Evolutionary conservation across 2,329 filamentous ascomycete species (phyloP).

Genomic region (Lasiodiplodia sp.): DNA sequence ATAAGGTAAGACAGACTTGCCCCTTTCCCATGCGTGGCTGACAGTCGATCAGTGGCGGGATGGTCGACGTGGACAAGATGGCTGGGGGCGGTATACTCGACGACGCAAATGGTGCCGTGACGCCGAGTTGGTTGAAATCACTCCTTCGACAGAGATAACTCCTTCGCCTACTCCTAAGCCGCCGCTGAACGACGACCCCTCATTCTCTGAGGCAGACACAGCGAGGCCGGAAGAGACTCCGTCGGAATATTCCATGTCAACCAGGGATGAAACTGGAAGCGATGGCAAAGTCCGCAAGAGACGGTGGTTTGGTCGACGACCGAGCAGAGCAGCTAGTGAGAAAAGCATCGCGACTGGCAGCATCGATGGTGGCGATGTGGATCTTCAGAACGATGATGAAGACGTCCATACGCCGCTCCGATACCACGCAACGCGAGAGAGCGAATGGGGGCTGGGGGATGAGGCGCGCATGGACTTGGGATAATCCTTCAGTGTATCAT

Average conservation of each 20-base stretch:
- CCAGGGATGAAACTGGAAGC: constrained; percentile 41
- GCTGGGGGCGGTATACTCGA: constrained; percentile 93
- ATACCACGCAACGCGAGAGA: constrained; percentile 57
- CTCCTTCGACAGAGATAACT: constrained; percentile 54
- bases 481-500: constrained; percentile 47
- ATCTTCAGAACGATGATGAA: constrained; percentile 50
- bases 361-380: constrained; percentile 40
- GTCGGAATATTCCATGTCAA: constrained; percentile 39
- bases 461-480: constrained; percentile 85
- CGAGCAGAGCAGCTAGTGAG: constrained; percentile 38
- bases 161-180: constrained; percentile 49
- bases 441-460: constrained; percentile 80
- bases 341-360: constrained; percentile 37
- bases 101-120: constrained; percentile 96
- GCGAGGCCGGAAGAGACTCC: constrained; percentile 36
- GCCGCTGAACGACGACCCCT: neutral
- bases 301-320: constrained; percentile 45
- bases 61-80: constrained; percentile 82
- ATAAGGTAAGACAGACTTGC: constrained; percentile 69
- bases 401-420: constrained; percentile 59
- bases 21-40: constrained; percentile 30
- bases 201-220: constrained; percentile 35
- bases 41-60: constrained; percentile 75
- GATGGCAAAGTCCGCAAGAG: constrained; percentile 42
- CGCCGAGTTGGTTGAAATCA: constrained; percentile 86